Percentiles rank a stretch among this genome's conserved stretches.
These are phyloP conservation scores for Rhodotorula taiwanensis DNA, from an alignment of 768 basidiomycete species.

Conservation along the genomic window DNA sequence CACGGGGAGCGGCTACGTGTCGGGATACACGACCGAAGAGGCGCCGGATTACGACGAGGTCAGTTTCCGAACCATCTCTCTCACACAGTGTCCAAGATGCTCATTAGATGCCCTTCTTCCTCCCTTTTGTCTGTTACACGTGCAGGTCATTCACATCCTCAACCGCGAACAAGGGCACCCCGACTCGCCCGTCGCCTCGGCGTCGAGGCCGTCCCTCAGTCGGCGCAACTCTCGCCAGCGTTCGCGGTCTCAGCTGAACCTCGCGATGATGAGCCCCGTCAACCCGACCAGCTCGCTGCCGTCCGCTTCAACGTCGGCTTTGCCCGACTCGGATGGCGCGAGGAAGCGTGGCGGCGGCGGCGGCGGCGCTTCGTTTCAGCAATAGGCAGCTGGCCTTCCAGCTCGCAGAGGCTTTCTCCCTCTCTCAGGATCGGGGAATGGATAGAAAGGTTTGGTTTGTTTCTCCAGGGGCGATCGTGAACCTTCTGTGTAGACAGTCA, in stretches of 20 bases:
- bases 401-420: too few relatives aligned
- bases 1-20: conserved; percentile 21
- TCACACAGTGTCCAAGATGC: too few relatives aligned
- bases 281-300: neutral
- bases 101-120: neutral
- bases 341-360: neutral
- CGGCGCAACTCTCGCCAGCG: conserved; percentile 18
- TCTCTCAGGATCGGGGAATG: too few relatives aligned
- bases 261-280: conserved; percentile 18
- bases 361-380: too few relatives aligned
- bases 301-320: neutral
- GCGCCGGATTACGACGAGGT: conserved; percentile 36
- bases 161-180: conserved; percentile 26
- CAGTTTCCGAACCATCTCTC: neutral
- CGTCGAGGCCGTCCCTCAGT: neutral
- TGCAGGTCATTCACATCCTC: conserved; percentile 35
- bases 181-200: conserved; percentile 1
- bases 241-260: conserved; percentile 24
- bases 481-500: too few relatives aligned
- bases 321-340: neutral
- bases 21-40: conserved; percentile 37
- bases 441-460: too few relatives aligned
- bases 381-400: too few relatives aligned
- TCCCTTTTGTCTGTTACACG: too few relatives aligned
- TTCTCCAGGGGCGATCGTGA: too few relatives aligned